Conservation (phyloP, 495 filamentous ascomycete species). For the Penicillium roqueforti region DNA sequence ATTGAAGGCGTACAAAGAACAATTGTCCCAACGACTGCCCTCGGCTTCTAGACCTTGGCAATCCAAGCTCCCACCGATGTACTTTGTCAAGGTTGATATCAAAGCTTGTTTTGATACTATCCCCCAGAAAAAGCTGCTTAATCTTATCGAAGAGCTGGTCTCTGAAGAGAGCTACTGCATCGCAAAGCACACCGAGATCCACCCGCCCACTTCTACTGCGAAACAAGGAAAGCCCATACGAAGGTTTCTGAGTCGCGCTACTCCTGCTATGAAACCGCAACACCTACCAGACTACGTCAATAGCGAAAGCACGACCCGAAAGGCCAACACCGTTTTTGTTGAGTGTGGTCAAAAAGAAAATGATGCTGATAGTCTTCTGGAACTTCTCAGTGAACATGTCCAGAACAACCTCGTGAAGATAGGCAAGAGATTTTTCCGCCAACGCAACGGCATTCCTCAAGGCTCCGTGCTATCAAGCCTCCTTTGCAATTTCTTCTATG, state of each 20-base stretch:
- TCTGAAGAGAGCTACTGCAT: constrained; percentile 66
- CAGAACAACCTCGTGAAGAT: constrained; percentile 80
- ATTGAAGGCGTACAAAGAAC: constrained; percentile 63
- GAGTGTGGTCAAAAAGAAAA: constrained; percentile 53
- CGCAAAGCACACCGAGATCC: constrained; percentile 69
- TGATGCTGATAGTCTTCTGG: constrained; percentile 56
- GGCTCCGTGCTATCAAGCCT: constrained; percentile 81
- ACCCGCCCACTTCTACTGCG: constrained; percentile 21
- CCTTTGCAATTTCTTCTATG: constrained; percentile 94
- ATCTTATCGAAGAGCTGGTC: constrained; percentile 59
- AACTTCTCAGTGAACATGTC: constrained; percentile 71
- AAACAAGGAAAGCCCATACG: constrained; percentile 48
- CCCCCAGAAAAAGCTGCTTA: constrained; percentile 70
- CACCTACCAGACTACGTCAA: constrained; percentile 55
- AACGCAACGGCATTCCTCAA: constrained; percentile 87
- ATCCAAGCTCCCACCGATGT: constrained; percentile 41
- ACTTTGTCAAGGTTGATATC: constrained; percentile 91
- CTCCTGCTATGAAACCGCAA: constrained; percentile 44
- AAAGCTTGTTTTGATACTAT: constrained; percentile 94
- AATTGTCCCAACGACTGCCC: constrained; percentile 12
- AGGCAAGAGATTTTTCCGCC: constrained; percentile 83
- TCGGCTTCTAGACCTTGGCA: not conserved
- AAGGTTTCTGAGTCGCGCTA: constrained; percentile 61
- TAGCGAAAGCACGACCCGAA: constrained; percentile 31
- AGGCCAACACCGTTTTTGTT: constrained; percentile 70